phyloP scores from a whole-genome alignment of 192 early-diverging fungal species.

The Phlyctochytrium planicorne region DNA sequence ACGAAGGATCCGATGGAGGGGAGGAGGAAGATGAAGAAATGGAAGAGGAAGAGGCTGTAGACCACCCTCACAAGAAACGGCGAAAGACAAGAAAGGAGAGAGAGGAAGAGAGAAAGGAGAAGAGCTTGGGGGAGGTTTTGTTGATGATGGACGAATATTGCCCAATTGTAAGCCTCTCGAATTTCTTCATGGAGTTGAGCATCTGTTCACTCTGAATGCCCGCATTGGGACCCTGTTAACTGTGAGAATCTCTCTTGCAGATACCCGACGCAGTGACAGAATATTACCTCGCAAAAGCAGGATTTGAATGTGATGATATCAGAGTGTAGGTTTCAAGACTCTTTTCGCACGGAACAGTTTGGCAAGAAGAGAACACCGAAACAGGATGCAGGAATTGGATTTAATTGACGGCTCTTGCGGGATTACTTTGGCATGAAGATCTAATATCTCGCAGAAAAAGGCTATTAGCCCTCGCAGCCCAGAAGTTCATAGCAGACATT shows the following conservation, averaged over 20 bases:
- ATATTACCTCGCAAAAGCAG: slow-evolving; percentile 77
- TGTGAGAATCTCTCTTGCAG: slow-evolving; percentile 39
- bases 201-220: too few species aligned
- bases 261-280: slow-evolving; percentile 94
- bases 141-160: slow-evolving; percentile 82
- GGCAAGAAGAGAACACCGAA: too few species aligned
- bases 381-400: not conserved
- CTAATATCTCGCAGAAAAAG: slow-evolving; percentile 55
- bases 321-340: slow-evolving; percentile 49
- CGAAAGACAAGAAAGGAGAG: slow-evolving; percentile 39
- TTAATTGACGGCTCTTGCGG: not conserved
- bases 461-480: slow-evolving; percentile 75
- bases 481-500: slow-evolving; percentile 85
- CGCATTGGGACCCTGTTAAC: too few species aligned
- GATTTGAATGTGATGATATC: slow-evolving; percentile 78
- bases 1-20: slow-evolving; percentile 9
- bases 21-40: slow-evolving; percentile 25
- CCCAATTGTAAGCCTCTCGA: slow-evolving; percentile 81
- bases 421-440: not conserved
- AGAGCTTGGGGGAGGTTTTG: slow-evolving; percentile 80
- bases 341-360: too few species aligned
- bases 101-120: slow-evolving; percentile 63
- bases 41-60: slow-evolving; percentile 13
- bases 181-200: too few species aligned
- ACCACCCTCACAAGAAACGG: slow-evolving; percentile 10